Evolutionary conservation across 768 basidiomycete species (phyloP), one percentile per base, ranked within the genome.

Genomic region (Suillus paluster): DNA sequence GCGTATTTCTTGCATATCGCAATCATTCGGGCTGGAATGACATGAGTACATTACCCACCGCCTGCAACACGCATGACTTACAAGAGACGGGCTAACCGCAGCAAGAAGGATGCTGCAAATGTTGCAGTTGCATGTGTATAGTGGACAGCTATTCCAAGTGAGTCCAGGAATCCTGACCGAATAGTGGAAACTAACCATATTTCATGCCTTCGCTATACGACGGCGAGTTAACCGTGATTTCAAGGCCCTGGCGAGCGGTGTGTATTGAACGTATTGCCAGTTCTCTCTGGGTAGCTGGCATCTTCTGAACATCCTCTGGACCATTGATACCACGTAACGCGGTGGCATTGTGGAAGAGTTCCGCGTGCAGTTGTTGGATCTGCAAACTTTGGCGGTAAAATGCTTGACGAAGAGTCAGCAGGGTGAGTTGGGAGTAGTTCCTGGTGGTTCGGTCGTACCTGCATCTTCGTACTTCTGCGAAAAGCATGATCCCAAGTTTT

Each of bases 111-210:
- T 14, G 95, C 95, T 23, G 92, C 86, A 77, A 98, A 98, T 0
- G 95, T 97, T 6, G 95, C 95, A 33, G 94, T 93, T 45, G 93
- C 92, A 71, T 98, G 95, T 15, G 91, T 91, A 68, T 92, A 91
- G 71, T 93, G 89, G n/a, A 95, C 91, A 17, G 94, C 92, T 93
- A 66, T 49, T 21, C 23, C 33, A 42, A 67, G 52, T 63, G 50
- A 58, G 27, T 14, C 58, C 30, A 57, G 63, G 14, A 56, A 59
- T 36, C 21, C 21, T 45, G n/a, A 25, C n/a, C 11, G 41, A 63
- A 38, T 39, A 2, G 30, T 12, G 15, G 27, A 12, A 38, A 71
- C 85, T 49, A 69, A 91, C 94, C 92, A 70, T 94, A 97, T 81
- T 90, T 92, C 86, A 98, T 90, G 21, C 94, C 94, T 71, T 94